Percentiles rank a stretch among this genome's conserved stretches.
phyloP scores from a whole-genome alignment of 2,329 filamentous ascomycete species.

The Colletotrichum phormii region DNA sequence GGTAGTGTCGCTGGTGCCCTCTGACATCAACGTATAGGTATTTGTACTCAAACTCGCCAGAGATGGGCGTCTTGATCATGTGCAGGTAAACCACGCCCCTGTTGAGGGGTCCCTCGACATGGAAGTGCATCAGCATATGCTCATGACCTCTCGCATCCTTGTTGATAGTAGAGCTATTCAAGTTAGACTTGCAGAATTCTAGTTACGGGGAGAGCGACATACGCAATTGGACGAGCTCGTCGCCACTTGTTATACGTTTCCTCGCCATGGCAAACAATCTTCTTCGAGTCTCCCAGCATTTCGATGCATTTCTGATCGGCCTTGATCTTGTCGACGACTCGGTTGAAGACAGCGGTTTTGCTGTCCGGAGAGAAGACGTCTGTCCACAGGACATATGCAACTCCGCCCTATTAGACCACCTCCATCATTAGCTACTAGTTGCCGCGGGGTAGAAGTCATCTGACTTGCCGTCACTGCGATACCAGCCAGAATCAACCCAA shows the following conservation, averaged over 20 bases:
- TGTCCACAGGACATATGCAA: conserved; percentile 81
- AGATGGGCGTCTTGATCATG: conserved; percentile 75
- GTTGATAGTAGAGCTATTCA: conserved; percentile 70
- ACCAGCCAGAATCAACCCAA: conserved; percentile 80
- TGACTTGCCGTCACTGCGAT: conserved; percentile 77
- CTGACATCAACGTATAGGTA: conserved; percentile 84
- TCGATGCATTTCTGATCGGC: conserved; percentile 77
- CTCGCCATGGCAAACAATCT: conserved; percentile 86
- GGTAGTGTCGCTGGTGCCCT: conserved; percentile 73
- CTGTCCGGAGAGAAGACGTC: conserved; percentile 89
- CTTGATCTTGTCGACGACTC: conserved; percentile 83
- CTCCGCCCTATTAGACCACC: conserved; percentile 68
- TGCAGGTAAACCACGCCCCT: conserved; percentile 82
- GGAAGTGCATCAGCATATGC: conserved; percentile 87
- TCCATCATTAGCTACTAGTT: conserved; percentile 9
- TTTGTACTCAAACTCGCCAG: conserved; percentile 80
- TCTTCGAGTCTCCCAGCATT: conserved; percentile 78
- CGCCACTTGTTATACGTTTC: conserved; percentile 86
- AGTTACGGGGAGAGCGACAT: conserved; percentile 39
- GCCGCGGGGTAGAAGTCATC: conserved; percentile 12
- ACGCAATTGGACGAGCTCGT: conserved; percentile 71
- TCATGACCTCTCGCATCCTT: conserved; percentile 82
- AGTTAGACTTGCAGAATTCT: conserved; percentile 40
- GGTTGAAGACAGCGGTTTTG: conserved; percentile 89
- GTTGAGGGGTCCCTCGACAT: conserved; percentile 82